Base-by-base conservation (phyloP, 768 basidiomycete genomes). In the Trichaptum fuscoviolaceum region DNA sequence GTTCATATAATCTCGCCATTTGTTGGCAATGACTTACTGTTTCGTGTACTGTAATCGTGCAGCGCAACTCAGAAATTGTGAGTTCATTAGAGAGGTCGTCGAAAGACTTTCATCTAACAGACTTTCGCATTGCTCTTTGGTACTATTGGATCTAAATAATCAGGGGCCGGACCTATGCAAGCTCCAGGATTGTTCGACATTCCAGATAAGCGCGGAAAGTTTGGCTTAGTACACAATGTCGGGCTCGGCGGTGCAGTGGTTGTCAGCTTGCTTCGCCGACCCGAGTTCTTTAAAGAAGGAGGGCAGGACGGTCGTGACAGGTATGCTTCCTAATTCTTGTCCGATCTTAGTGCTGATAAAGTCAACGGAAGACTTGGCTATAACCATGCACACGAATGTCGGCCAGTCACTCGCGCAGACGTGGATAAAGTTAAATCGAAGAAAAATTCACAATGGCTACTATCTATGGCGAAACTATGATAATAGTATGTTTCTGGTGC, bases 111-210 rank as follows among this genome's bases (percentile, higher is more conserved):
- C 42, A 59, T 27, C 9, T 42, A 34, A 42, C 42, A 34, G 0
- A 20, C n/a, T 9, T 9, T 20, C 27, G 30, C 27, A 20, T 17
- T 66, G 26, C 35, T 35, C 68, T 20, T 65, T 26, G n/a, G 57
- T 27, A 23, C n/a, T 58, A 69, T 68, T 63, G 18, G 69, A 71
- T 63, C 65, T 70, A 5, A 70, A 66, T 58, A 65, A 68, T 58
- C 2, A 90, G 91, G 90, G 91, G 89, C 91, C 4, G 92, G 92
- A 35, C 89, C 89, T 27, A 91, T 93, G 90, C 92, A 93, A 78
- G 89, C 85, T 1, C 85, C 87, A 0, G 87, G 85, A 9, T 80
- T 92, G 59, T 90, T 92, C 69, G 80, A 86, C 66, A 79, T 71
- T 4, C 58, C 80, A 1, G 90, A 92, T 73, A 81, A 81, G 70